These are phyloP conservation scores for Fragilaria crotonensis DNA, from an alignment of 108 stramenopile genomes.

Conservation along the genomic window DNA sequence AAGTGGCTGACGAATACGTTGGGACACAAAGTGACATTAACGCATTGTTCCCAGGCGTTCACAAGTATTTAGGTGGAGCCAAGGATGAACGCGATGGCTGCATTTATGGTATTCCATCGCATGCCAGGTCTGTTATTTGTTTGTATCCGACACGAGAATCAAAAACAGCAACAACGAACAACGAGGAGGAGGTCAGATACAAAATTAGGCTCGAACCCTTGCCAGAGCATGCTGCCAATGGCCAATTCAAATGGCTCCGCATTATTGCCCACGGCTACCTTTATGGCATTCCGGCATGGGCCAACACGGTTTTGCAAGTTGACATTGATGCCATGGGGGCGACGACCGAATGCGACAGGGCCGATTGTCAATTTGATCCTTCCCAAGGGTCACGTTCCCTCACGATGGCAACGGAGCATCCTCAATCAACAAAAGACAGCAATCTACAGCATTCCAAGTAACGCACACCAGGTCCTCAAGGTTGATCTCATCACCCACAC, in stretches of 20 bases:
- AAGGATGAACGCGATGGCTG: conserved; percentile 55
- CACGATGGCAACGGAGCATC: conserved; percentile 85
- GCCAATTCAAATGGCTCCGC: conserved; percentile 73
- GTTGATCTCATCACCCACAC: conserved; percentile 55
- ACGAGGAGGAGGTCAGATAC: conserved; percentile 24
- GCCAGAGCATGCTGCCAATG: conserved; percentile 27
- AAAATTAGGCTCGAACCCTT: conserved; percentile 18
- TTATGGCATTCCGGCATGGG: conserved; percentile 76
- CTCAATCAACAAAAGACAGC: conserved; percentile 63
- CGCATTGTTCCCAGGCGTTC: conserved; percentile 41
- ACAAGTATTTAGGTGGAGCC: conserved; percentile 78
- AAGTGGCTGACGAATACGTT: background rate
- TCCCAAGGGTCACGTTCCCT: conserved; percentile 44
- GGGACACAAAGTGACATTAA: background rate
- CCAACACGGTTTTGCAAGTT: conserved; percentile 49
- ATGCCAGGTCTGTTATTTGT: conserved; percentile 48
- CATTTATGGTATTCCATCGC: conserved; percentile 73
- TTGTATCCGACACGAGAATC: conserved; percentile 24
- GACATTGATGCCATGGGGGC: conserved; percentile 56
- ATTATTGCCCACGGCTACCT: conserved; percentile 60
- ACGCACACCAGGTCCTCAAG: conserved; percentile 66
- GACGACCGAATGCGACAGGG: conserved; percentile 20
- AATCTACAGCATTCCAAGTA: conserved; percentile 80
- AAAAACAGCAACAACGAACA: conserved; percentile 18
- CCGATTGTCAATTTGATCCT: conserved; percentile 27